Base-by-base conservation (phyloP, 805 yeast genomes). In the Ogataea trehaloabstinens region DNA sequence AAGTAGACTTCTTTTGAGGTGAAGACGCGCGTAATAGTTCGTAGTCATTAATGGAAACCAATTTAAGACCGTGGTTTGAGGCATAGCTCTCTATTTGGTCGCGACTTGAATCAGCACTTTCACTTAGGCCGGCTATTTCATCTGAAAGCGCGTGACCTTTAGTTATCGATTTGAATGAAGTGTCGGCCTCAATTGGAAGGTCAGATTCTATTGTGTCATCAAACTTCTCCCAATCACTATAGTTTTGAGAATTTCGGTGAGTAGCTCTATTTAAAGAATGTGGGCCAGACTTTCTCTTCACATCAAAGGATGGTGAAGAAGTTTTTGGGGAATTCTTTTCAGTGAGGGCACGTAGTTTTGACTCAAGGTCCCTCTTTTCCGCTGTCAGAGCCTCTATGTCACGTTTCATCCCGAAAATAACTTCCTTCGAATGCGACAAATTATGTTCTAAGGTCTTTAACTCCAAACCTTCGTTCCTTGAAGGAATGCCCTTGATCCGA, bases 221-320 rank as follows among this genome's bases (percentile, higher is more conserved):
- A 16, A 52, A 20, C 4, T 36, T 37, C 19, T 56, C 45, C 22
- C 51, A 17, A 11, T 5, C 18, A 22, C 6, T 12, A 24, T 24
- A 8, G 17, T 7, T 19, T 20, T 19, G 22, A 11, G 33, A 16
- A 10, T 11, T n/a, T 10, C 24, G 15, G 27, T 22, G 12, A 8
- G 8, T 12, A 22, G 25, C 8, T 8, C 8, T 12, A 22, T 22
- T 22, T 8, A 8, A 8, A 22, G 12, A 22, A 12, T 8, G 12
- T 8, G 25, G 8, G 11, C 8, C 12, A 22, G 11, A 8, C 12
- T 22, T 22, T 22, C 12, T 12, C 25, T 8, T 8, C 11, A 8
- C 25, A 12, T 22, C 25, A 8, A 8, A 8, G 12, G 8, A 8
- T 22, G 25, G 25, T 22, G 25, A 22, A 8, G 25, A 22, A 8